A percentile compares a stretch with the other conserved stretches of the same genome.
Conservation (phyloP, 2,329 filamentous ascomycete genomes). For the Acephala macrosclerotiorum region DNA sequence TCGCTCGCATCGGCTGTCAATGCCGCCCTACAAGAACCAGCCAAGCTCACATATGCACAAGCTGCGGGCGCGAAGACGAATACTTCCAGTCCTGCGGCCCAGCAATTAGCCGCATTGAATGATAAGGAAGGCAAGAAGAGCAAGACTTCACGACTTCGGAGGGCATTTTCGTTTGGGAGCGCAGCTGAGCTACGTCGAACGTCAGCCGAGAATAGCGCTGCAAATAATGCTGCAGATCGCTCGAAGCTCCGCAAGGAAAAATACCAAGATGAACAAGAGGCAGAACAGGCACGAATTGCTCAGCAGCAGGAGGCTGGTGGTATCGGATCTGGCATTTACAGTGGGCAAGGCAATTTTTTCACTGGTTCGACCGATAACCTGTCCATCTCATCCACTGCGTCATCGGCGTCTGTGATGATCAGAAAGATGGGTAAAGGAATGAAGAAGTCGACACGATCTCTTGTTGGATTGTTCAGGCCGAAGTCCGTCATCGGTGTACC, state of each 20-base stretch:
- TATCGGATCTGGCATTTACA: constrained; percentile 93
- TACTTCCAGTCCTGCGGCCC: constrained; percentile 69
- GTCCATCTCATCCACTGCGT: constrained; percentile 88
- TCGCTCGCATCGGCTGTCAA: constrained; percentile 47
- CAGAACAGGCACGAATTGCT: constrained; percentile 90
- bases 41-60: constrained; percentile 42
- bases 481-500: constrained; percentile 88
- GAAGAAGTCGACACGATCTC: constrained; percentile 89
- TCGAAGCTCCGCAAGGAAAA: constrained; percentile 72
- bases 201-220: constrained; percentile 65
- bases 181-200: constrained; percentile 87
- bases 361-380: constrained; percentile 93
- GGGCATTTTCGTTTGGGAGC: constrained; percentile 97
- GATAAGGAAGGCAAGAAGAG: constrained; percentile 82
- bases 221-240: constrained; percentile 50
- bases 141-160: constrained; percentile 84
- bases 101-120: constrained; percentile 86
- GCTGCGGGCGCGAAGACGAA: constrained; percentile 43
- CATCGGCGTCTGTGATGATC: constrained; percentile 91
- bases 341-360: constrained; percentile 83
- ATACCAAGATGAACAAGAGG: constrained; percentile 70
- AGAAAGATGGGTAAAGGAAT: constrained; percentile 99
- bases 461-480: constrained; percentile 93
- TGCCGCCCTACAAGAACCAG: constrained; percentile 43
- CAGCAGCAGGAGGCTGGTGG: constrained; percentile 91